These are phyloP conservation scores for Mimosa bimucronata DNA, from an alignment of 306 rosid genomes.

Conservation along the genomic window DNA sequence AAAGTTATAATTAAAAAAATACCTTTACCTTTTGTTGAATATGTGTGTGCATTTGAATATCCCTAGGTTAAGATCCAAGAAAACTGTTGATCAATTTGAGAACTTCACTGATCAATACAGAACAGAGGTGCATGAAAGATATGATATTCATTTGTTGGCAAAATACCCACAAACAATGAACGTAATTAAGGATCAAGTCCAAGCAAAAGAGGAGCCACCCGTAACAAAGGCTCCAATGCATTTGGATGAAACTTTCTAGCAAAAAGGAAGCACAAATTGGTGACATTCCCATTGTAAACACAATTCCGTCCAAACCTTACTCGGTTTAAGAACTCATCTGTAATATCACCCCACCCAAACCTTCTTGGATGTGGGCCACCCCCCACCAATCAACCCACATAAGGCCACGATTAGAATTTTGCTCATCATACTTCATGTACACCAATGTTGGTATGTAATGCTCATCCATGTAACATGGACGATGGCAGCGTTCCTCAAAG, in stretches of 20 bases:
- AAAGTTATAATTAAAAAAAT: no score
- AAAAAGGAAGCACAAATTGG: constrained; percentile 59
- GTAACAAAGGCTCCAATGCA: constrained; percentile 56
- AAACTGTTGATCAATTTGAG: no score
- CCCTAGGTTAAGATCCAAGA: no score
- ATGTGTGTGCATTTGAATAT: no score
- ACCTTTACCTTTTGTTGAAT: no score
- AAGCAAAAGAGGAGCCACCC: constrained; percentile 48
- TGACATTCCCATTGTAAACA: constrained; percentile 43
- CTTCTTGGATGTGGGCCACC: constrained; percentile 60
- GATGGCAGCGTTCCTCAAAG: constrained; percentile 41
- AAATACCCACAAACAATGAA: neutral
- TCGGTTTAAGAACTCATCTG: constrained; percentile 51
- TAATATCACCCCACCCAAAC: constrained; percentile 42
- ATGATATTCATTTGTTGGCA: neutral
- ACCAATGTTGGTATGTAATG: constrained; percentile 65
- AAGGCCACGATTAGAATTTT: constrained; percentile 46
- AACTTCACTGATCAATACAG: no score
- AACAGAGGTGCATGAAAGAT: neutral
- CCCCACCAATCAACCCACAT: constrained; percentile 72
- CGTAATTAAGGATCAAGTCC: constrained; percentile 41
- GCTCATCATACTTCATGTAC: constrained; percentile 32
- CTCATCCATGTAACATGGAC: constrained; percentile 62
- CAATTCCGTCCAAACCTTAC: constrained; percentile 53
- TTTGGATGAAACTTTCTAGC: constrained; percentile 64